Evolutionary conservation across 1,139 yeast genomes (phyloP), one percentile per base, ranked within the genome.

Genomic region (Hemisphaericaspora xylanilytica): DNA sequence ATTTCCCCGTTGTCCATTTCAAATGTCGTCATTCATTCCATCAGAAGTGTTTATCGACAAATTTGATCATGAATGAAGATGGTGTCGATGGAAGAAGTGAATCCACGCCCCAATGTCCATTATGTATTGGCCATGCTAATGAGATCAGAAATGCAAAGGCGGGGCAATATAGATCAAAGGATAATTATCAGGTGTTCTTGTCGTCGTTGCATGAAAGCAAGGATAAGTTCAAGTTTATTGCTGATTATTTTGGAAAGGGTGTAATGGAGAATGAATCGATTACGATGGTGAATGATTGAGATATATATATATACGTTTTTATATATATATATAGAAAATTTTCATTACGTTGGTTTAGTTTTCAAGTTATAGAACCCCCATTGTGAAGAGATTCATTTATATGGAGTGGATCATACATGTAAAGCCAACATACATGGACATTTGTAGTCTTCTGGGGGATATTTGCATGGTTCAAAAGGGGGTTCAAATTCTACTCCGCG

Each of bases 21-120:
- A 79, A 81, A 45, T 92, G 98, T 63, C 76, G 76, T 38, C 98
- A 92, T 53, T 81, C 95, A 3, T 89, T 79, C 55, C 98, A 92
- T 56, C 88, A 85, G 49, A 70, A 86, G 37, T 94, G 98, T 53
- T 61, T 92, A 16, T 71, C 73, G 37, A 81, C 80, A 35, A 61
- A 58, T 43, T 49, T 59, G 24, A 53, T 66, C 39, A 53, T 59
- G 40, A 28, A 20, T 53, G 31, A 15, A 43, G 50, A 47, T 6
- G 37, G 33, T 5, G 36, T 35, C 15, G 44, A 40, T 13, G 44
- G 43, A 8, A 51, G 52, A 17, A 52, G 52, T 24, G 53, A 48
- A 5, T 36, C 51, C 4, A 12, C 9, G 11, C 46, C 55, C 26
- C 67, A 64, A 40, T 89, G 97, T 58, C 95, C 97, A 0, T 65